Conservation (phyloP, 2,329 filamentous ascomycete genomes). For the Colletotrichum sp. region DNA sequence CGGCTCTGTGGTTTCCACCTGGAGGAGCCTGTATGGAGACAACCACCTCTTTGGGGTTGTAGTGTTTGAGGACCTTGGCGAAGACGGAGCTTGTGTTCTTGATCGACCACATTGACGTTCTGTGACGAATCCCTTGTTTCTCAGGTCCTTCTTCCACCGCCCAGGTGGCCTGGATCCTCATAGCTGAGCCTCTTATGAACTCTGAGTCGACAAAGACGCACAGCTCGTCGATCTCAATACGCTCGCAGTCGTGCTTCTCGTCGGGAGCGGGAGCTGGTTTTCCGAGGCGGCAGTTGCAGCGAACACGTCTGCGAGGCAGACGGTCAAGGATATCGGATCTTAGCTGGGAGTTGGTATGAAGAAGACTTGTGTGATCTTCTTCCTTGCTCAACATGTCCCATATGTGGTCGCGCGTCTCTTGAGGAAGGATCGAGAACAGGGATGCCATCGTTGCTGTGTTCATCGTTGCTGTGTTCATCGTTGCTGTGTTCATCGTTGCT, state of each 20-base stretch:
- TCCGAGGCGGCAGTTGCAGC: not conserved
- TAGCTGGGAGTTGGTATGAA: not conserved
- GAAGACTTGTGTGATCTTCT: not conserved
- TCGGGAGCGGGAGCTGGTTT: not conserved
- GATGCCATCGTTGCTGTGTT: not conserved
- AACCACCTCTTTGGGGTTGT: not conserved
- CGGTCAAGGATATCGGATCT: not conserved
- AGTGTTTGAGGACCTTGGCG: not conserved
- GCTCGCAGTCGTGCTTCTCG: not conserved
- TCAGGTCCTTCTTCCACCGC: not conserved
- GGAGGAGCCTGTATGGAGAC: not conserved
- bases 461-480: not conserved
- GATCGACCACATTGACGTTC: not conserved
- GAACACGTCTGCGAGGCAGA: not conserved
- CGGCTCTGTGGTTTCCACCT: not conserved
- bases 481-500: too few relatives aligned
- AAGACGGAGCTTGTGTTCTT: not conserved
- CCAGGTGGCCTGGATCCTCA: not conserved
- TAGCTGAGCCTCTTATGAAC: not conserved
- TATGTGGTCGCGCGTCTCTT: not conserved
- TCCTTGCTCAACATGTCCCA: not conserved
- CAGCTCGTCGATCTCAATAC: not conserved
- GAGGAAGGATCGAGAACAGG: not conserved
- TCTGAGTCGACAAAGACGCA: not conserved
- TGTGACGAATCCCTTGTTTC: not conserved